Evolutionary conservation across 2,329 filamentous ascomycete genomes (phyloP), one percentile per base, ranked within the genome.

Genomic region (Fragosphaeria purpurea): DNA sequence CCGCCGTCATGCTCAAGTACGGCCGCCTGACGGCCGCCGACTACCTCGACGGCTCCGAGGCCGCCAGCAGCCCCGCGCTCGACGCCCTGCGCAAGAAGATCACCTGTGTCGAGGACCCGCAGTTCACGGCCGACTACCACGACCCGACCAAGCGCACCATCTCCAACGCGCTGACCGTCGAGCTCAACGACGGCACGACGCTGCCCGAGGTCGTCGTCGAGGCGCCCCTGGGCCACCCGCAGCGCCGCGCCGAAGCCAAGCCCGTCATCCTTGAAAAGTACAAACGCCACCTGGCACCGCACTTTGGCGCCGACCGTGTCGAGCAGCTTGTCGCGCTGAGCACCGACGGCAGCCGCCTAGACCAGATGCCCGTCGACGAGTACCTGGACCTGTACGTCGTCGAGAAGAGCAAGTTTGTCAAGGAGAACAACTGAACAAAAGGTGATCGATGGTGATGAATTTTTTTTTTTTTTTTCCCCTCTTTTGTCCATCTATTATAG

Each of bases 111-210:
- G 93, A 98, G 73, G 93, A 98, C 71, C 86, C 88, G 52, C 80
- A 91, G 70, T 97, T 90, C 77, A 97, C 93, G 59, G 72, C 77
- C 65, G 91, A 97, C 70, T 98, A 98, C 82, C 93, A 98, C 67
- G 79, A 97, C 74, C 88, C 93, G 34, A 74, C 78, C 59, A 87
- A 94, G 74, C 88, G 93, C 62, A 96, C 89, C 69, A 98, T 98
- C 71, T 88, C 89, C 68, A 98, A 98, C 73, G 93, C 90, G 7
- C 77, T 98, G 58, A 96, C 90, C 34, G 90, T 98, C 53, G 91
- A 85, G 62, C 78, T 98, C 60, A 93, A 95, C 68, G 91, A 97
- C 66, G 93, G 93, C 62, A 95, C 89, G 44, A 77, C 93, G 8
- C 76, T 97, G 38, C 85, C 91, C 30, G 93, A 98, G 73, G 82